A percentile compares a stretch with the other conserved stretches of the same genome.
Evolutionary conservation across 768 basidiomycete species (phyloP).

Genomic region (Hydnomerulius pinastri): DNA sequence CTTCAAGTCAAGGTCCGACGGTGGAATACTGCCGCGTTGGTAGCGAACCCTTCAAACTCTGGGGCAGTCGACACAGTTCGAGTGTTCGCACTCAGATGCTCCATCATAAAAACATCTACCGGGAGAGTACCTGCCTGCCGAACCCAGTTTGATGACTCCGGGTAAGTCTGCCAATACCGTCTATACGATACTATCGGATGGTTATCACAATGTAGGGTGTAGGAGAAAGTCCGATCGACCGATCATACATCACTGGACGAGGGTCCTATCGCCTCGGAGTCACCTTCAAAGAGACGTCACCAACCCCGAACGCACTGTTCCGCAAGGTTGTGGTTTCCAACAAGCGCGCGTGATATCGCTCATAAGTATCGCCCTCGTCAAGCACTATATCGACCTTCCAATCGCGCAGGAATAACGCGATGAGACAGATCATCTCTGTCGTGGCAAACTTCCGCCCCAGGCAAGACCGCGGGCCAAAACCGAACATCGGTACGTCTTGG

Average conservation of each 20-base stretch:
- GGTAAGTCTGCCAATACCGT: too few species aligned
- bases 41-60: too few species aligned
- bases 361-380: not conserved
- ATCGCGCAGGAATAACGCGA: slow-evolving; percentile 50
- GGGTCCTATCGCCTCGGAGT: not conserved
- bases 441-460: slow-evolving; percentile 54
- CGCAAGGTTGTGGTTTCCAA: not conserved
- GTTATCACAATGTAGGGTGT: too few species aligned
- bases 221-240: not conserved
- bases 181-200: too few species aligned
- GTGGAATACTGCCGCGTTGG: too few species aligned
- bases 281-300: not conserved
- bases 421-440: slow-evolving; percentile 49
- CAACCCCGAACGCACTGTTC: not conserved
- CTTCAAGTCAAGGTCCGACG: too few species aligned
- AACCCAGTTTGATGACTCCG: too few species aligned
- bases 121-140: too few species aligned
- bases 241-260: not conserved
- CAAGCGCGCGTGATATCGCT: not conserved
- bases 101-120: too few species aligned
- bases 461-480: slow-evolving; percentile 46
- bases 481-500: not conserved
- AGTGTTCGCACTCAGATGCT: too few species aligned
- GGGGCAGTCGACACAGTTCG: too few species aligned
- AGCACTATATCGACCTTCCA: slow-evolving; percentile 41